These are phyloP conservation scores for Stygiomarasmius scandens DNA, from an alignment of 1,284 basidiomycete species.

Conservation along the genomic window DNA sequence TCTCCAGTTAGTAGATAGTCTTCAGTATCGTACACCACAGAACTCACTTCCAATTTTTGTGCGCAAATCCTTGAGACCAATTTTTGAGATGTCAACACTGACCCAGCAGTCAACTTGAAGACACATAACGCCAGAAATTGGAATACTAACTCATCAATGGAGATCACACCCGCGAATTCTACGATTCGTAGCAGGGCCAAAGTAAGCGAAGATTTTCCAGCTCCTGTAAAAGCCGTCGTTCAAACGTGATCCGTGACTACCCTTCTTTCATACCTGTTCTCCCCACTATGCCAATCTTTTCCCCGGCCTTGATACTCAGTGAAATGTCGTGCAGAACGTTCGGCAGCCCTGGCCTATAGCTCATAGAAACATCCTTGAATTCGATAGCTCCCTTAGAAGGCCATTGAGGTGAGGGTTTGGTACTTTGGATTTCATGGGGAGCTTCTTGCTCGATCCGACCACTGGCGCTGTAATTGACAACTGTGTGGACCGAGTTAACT, in stretches of 20 bases:
- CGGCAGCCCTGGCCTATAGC: conserved; percentile 59
- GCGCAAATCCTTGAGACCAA: conserved; percentile 51
- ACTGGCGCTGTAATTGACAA: conserved; percentile 60
- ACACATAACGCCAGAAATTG: conserved; percentile 41
- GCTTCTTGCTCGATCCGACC: conserved; percentile 64
- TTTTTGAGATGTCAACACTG: conserved; percentile 53
- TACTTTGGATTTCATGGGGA: conserved; percentile 55
- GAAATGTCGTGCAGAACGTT: conserved; percentile 62
- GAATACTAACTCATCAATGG: conserved; percentile 46
- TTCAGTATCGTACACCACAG: no score
- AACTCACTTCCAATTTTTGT: conserved; percentile 41
- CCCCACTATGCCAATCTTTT: conserved; percentile 82
- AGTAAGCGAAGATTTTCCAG: conserved; percentile 58
- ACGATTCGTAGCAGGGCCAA: conserved; percentile 45
- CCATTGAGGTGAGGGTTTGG: conserved; percentile 55
- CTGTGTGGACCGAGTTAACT: conserved; percentile 26
- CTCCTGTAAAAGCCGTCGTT: conserved; percentile 38
- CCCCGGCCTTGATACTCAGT: conserved; percentile 61
- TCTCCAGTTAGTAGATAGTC: neutral
- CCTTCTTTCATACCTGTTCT: conserved; percentile 27
- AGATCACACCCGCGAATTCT: conserved; percentile 39
- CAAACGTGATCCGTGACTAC: neutral
- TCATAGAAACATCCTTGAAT: conserved; percentile 56
- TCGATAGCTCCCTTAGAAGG: conserved; percentile 53
- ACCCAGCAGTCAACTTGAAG: conserved; percentile 36